These are phyloP conservation scores for Neurospora tetraspora DNA, from an alignment of 495 filamentous ascomycete species.

Conservation along the genomic window DNA sequence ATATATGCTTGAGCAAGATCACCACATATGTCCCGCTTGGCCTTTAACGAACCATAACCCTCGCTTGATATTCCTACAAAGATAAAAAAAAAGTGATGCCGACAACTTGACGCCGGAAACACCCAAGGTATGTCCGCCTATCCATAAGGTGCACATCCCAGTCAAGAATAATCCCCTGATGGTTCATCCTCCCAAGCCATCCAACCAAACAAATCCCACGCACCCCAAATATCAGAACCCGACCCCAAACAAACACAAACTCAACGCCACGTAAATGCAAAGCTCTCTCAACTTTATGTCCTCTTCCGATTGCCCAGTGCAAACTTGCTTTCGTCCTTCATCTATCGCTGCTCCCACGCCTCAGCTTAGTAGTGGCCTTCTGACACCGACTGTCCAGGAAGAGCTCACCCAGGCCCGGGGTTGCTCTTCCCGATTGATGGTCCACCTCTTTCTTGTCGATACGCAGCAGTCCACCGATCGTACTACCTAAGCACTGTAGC, in stretches of 20 bases:
- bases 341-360: not conserved
- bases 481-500: not conserved
- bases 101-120: not conserved
- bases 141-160: not conserved
- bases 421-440: not conserved
- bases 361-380: not conserved
- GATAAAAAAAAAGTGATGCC: not conserved
- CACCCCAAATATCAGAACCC: constrained; percentile 1
- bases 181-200: not conserved
- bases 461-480: not conserved
- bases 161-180: not conserved
- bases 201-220: not conserved
- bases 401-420: not conserved
- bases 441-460: not conserved
- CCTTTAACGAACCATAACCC: not conserved
- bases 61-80: not conserved
- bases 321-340: not conserved
- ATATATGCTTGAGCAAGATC: not conserved
- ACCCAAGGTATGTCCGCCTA: not conserved
- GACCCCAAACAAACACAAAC: not conserved
- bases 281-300: not conserved
- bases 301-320: not conserved
- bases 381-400: not conserved
- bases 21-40: not conserved
- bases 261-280: constrained; percentile 20